Evolutionary conservation across 2,329 filamentous ascomycete genomes (phyloP), one percentile per base, ranked within the genome.

Genomic region (Aspergillus sp.): DNA sequence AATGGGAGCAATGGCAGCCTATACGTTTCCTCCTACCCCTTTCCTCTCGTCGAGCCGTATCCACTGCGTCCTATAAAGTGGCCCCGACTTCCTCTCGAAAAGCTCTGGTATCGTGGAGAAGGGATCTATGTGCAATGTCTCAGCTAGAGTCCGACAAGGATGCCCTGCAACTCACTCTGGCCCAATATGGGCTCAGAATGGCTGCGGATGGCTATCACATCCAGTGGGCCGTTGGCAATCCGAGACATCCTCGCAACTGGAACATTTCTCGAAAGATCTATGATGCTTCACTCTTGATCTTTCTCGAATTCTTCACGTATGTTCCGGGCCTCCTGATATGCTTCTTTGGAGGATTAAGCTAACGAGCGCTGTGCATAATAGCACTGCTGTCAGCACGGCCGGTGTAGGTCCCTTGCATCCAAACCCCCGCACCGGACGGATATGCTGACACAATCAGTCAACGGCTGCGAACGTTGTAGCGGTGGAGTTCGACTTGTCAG

Each of bases 351-450:
- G 15, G 48, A n/a, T 38, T 57, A n/a, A 56, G 51, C 66, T 69
- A 57, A 72, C 51, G 22, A 46, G 30, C 43, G 50, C 11, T 59
- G 51, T 17, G 43, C 58, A 47, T 43, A 76, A 46, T 38, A 77
- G 74, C 57, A 77, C 74, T 47, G 72, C 74, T 25, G 68, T 72
- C 43, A 77, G 74, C 59, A 76, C 74, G 7, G 72, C 74, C 34
- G 74, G 74, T 43, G 74, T 76, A 62, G 59, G 73, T 72, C 59
- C 50, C 59, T 58, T 61, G 54, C 46, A 38, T 50, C 15, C 41
- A 41, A 49, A 25, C 46, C 46, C 51, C 28, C 57, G 30, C 41
- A 38, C 23, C 48, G 19, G n/a, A 15, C 23, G 25, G 30, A 34
- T 41, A 41, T 58, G 54, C 60, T 66, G 34, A 64, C 19, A 17